Base-by-base conservation (phyloP, 345 rosid species). In the Bruguiera gymnorhiza region DNA sequence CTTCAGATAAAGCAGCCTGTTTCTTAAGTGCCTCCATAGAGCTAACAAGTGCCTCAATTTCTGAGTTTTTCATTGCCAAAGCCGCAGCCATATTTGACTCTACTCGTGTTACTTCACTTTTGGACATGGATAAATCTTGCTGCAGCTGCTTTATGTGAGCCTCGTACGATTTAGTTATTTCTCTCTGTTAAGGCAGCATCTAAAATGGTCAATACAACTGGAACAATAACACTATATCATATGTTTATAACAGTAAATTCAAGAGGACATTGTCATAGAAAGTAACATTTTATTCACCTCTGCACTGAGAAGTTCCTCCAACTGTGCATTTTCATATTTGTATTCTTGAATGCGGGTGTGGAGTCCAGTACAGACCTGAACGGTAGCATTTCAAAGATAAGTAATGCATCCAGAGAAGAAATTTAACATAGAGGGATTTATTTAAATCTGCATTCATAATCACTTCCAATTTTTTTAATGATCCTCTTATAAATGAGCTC, bases 301-400 rank as follows among this genome's bases (percentile, higher is more conserved):
- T 23, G 97, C 86, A 75, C 79, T 78, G 68, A 96, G 94, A 88
- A 96, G 98, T 80, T 96, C 99, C 84, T 96, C 99, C 75, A 96
- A 84, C 81, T 96, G 98, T 67, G 97, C 88, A 86, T 92, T 96
- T 83, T 96, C 99, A 73, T 86, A 85, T 79, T 96, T 96, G 76
- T 87, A 88, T 76, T 92, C 99, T 83, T 39, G 46, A 11, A 9
- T 39, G 46, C 46, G 46, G 46, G 3, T 39, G 46, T 10, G 46
- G 15, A 39, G 94, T 73, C 98, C 98, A 82, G 92, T 90, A 80
- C 98, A 92, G 69, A 92, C 94, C 99, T 96, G 78, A 67, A 61
- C 10, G 70, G 48, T 59, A 29, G 59, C 37, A 68, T 19, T 23
- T 36, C 56, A 71, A 69, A 53, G 61, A 60, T 63, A 10, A 77